Evolutionary conservation across 2,329 filamentous ascomycete genomes (phyloP).

Genomic region (Cytospora mali): DNA sequence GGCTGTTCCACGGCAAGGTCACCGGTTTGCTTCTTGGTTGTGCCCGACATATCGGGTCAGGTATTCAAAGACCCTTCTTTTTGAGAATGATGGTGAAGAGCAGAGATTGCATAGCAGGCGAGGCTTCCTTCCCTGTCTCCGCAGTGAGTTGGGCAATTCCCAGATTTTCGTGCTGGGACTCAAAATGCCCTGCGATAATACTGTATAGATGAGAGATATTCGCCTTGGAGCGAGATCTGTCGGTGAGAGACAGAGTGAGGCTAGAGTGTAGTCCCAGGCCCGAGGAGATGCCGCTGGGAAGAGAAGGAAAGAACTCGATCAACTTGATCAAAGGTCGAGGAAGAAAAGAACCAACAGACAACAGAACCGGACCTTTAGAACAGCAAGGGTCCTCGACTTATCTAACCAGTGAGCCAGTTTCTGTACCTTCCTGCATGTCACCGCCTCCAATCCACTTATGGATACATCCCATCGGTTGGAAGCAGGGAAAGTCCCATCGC

Average conservation of each 20-base stretch:
- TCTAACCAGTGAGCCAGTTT: slow-evolving; percentile 13
- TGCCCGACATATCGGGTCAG: background rate
- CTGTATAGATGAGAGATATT: background rate
- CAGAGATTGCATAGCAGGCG: slow-evolving; percentile 26
- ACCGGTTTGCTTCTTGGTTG: background rate
- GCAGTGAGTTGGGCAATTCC: background rate
- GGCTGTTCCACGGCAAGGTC: background rate
- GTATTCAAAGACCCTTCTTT: slow-evolving; percentile 8
- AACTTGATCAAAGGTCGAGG: background rate
- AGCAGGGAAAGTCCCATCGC: slow-evolving; percentile 1
- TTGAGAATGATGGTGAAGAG: slow-evolving; percentile 7
- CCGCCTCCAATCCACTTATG: background rate
- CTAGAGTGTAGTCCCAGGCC: background rate
- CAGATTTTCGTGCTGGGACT: background rate
- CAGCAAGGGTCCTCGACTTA: slow-evolving; percentile 19
- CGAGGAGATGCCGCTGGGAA: background rate
- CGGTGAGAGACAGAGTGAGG: background rate
- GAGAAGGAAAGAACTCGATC: slow-evolving; percentile 7
- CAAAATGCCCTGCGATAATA: background rate
- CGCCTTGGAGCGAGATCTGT: background rate
- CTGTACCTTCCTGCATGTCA: background rate
- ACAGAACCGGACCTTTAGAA: background rate
- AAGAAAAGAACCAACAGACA: background rate
- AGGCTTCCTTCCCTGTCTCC: background rate
- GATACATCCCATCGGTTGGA: slow-evolving; percentile 8